These are phyloP conservation scores for Pyrenula aspistea DNA, from an alignment of 495 filamentous ascomycete species.

Conservation along the genomic window DNA sequence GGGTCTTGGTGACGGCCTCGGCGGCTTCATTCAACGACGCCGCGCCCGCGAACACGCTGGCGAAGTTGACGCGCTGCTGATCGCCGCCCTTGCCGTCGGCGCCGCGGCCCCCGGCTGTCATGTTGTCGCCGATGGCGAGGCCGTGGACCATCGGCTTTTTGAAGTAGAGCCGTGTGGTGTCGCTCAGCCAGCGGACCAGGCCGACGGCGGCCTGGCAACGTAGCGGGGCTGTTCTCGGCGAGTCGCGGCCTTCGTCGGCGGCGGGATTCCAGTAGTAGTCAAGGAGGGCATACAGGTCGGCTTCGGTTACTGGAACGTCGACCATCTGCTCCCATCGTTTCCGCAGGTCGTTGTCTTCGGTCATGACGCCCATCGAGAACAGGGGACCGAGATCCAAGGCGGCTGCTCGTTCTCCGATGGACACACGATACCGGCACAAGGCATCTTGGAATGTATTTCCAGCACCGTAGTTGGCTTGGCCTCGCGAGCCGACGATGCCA, in stretches of 20 bases:
- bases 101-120: background rate
- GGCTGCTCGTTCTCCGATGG: constrained; percentile 4
- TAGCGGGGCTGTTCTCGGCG: constrained; percentile 4
- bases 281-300: constrained; percentile 22
- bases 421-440: constrained; percentile 8
- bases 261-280: constrained; percentile 19
- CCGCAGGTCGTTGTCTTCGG: constrained; percentile 1
- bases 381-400: constrained; percentile 11
- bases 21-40: constrained; percentile 18
- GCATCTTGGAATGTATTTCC: constrained; percentile 15
- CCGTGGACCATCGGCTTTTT: too few relatives aligned
- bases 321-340: too few relatives aligned
- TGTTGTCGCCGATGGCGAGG: background rate
- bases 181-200: too few relatives aligned
- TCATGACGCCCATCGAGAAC: constrained; percentile 3
- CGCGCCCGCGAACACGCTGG: background rate
- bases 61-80: constrained; percentile 2
- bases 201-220: constrained; percentile 16
- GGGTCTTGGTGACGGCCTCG: constrained; percentile 9
- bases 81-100: too few relatives aligned
- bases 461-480: constrained; percentile 19
- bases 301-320: too few relatives aligned
- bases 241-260: too few relatives aligned
- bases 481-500: constrained; percentile 11
- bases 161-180: too few relatives aligned